These are phyloP conservation scores for Colletotrichum tabaci DNA, from an alignment of 2,329 filamentous ascomycete genomes.

Conservation along the genomic window DNA sequence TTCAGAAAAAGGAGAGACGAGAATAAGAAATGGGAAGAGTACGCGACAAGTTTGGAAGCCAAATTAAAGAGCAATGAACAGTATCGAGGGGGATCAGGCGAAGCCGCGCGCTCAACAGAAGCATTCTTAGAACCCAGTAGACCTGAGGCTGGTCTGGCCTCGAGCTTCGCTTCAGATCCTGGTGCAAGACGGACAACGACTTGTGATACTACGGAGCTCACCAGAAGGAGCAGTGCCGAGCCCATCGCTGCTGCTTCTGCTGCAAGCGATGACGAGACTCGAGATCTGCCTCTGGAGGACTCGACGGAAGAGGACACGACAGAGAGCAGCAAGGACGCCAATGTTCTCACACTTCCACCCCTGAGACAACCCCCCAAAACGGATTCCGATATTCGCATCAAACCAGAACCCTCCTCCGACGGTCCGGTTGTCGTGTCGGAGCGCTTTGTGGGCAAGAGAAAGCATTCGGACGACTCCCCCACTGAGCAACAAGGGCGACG, in stretches of 20 bases:
- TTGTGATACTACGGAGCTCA: neutral
- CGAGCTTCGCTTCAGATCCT: slow-evolving; percentile 38
- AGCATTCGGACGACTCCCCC: slow-evolving; percentile 45
- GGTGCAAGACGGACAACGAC: slow-evolving; percentile 9
- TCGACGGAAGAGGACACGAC: slow-evolving; percentile 21
- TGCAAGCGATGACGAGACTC: neutral
- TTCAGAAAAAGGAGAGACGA: slow-evolving; percentile 59
- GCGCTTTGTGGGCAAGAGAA: slow-evolving; percentile 64
- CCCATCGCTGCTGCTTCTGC: neutral
- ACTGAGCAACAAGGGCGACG: slow-evolving; percentile 45
- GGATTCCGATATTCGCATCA: slow-evolving; percentile 50
- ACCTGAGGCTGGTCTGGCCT: slow-evolving; percentile 11
- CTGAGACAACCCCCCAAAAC: slow-evolving; percentile 15
- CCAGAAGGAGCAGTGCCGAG: neutral
- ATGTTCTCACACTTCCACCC: slow-evolving; percentile 27
- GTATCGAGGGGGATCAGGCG: slow-evolving; percentile 48
- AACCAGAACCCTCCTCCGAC: slow-evolving; percentile 69
- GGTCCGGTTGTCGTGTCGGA: slow-evolving; percentile 66
- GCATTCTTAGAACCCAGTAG: slow-evolving; percentile 15
- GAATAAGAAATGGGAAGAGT: slow-evolving; percentile 61
- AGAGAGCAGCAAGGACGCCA: slow-evolving; percentile 23
- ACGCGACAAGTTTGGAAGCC: slow-evolving; percentile 59
- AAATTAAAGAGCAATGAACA: slow-evolving; percentile 61
- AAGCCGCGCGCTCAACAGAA: neutral
- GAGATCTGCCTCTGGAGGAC: neutral